Evolutionary conservation across 2,329 filamentous ascomycete species (phyloP), one percentile per base, ranked within the genome.

Genomic region (Didymella keratinophila): DNA sequence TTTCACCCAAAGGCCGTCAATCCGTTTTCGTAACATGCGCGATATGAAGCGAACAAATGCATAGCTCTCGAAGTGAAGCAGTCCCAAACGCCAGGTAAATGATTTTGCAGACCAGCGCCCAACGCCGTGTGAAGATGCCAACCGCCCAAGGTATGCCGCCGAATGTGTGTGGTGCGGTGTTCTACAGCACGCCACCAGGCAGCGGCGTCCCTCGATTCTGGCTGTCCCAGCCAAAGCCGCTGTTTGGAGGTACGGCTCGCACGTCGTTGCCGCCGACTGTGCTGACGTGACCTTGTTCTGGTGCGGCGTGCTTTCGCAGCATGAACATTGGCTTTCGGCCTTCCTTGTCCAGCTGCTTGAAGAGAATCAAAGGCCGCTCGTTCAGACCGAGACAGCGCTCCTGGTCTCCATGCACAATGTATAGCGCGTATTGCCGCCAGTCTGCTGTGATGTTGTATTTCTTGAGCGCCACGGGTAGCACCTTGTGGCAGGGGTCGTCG

Each of bases 301-400:
- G 78, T 52, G 84, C 83, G n/a, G 86, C 84, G 66, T 88, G 83
- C 66, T 85, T 85, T 52, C 95, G 83, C 56, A 99, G 81, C 95
- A 99, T 99, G 73, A 99, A 99, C 95, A 98, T 98, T 21, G 95
- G 95, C 76, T 98, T 99, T 79, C 96, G 90, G 45, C 95, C 95
- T 80, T 98, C 95, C 76, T 93, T 93, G 74, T 98, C 93, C 56
- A 99, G 82, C 76, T 98, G 93, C 80, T 99, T 99, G 80, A 99
- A 99, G 62, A 99, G 79, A 62, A 97, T 96, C 58, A 99, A 81
- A 10, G 95, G 95, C 71, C 96, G 94, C 79, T 99, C 95, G 57
- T 98, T 90, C 65, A 97, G 82, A 0, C 91, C 92, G 36, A 99
- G 79, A 76, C 94, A 98, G 14, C 95, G 89, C 80, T 99, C 95